phyloP scores from a whole-genome alignment of 2,329 filamentous ascomycete genomes.

The Aspergillus sergii region DNA sequence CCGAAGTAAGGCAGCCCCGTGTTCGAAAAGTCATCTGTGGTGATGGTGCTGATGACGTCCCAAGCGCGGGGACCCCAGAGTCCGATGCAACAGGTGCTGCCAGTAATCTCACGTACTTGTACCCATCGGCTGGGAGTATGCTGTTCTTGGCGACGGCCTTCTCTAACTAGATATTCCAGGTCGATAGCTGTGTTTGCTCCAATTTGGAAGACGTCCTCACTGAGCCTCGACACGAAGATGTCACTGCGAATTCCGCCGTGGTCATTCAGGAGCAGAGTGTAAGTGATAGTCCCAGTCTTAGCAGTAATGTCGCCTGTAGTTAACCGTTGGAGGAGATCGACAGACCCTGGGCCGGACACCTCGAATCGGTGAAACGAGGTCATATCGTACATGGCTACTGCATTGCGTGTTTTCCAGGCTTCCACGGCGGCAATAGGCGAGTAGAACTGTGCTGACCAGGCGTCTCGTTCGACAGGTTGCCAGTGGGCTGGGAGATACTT shows the following conservation, averaged over 20 bases:
- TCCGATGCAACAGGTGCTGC: conserved; percentile 62
- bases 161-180: conserved; percentile 55
- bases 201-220: conserved; percentile 52
- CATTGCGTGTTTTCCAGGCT: conserved; percentile 66
- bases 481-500: conserved; percentile 56
- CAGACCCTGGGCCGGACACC: conserved; percentile 60
- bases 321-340: conserved; percentile 58
- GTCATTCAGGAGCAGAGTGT: conserved; percentile 59
- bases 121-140: conserved; percentile 46
- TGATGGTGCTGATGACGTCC: conserved; percentile 52
- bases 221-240: conserved; percentile 58
- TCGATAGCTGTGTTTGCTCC: conserved; percentile 60
- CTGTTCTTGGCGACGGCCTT: conserved; percentile 54
- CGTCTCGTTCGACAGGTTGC: conserved; percentile 58
- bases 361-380: conserved; percentile 62
- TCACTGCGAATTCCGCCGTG: conserved; percentile 60
- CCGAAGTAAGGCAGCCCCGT: conserved; percentile 53
- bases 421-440: conserved; percentile 63
- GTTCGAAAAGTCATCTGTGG: conserved; percentile 28
- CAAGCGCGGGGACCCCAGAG: conserved; percentile 63
- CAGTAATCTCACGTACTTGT: conserved; percentile 62
- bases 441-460: conserved; percentile 61
- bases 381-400: conserved; percentile 65
- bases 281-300: conserved; percentile 55
- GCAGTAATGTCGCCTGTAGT: conserved; percentile 42